Conservation (phyloP, 257 asterid genomes). For the Cruciata laevipes region DNA sequence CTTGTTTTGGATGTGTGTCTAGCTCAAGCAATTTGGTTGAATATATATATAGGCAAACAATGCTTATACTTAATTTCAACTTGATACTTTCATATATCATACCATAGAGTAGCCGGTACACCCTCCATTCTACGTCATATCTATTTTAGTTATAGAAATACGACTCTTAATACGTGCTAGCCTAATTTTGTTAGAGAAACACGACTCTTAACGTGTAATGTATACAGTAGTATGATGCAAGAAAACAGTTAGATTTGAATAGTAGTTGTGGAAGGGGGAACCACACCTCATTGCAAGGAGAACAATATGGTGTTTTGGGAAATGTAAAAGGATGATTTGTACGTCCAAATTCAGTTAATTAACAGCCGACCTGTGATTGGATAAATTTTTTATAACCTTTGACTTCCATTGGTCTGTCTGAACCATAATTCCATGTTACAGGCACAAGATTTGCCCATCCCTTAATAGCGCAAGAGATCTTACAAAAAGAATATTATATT, state of each 20-base stretch:
- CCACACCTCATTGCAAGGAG: slow-evolving; percentile 21
- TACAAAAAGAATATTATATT: too few species aligned
- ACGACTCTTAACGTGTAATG: too few species aligned
- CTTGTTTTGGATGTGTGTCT: slow-evolving; percentile 16
- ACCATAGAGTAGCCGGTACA: too few species aligned
- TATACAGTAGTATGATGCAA: neutral
- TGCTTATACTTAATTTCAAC: neutral
- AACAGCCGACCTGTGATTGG: slow-evolving; percentile 30
- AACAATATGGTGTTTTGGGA: slow-evolving; percentile 28
- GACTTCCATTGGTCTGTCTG: slow-evolving; percentile 12
- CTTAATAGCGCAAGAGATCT: neutral
- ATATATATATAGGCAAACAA: slow-evolving; percentile 49
- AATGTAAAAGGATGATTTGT: slow-evolving; percentile 13
- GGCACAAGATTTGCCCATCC: slow-evolving; percentile 10
- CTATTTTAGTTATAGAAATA: too few species aligned
- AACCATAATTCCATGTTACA: slow-evolving; percentile 11
- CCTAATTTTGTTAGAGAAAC: too few species aligned
- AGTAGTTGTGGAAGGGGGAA: slow-evolving; percentile 23
- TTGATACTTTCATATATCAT: neutral
- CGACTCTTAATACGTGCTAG: too few species aligned
- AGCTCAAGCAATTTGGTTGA: slow-evolving; percentile 14
- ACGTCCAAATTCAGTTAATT: slow-evolving; percentile 52
- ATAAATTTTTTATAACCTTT: slow-evolving; percentile 19
- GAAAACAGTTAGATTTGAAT: slow-evolving; percentile 23
- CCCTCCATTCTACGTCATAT: too few species aligned